phyloP scores from a whole-genome alignment of 805 yeast species.

The Candida wancherniae region DNA sequence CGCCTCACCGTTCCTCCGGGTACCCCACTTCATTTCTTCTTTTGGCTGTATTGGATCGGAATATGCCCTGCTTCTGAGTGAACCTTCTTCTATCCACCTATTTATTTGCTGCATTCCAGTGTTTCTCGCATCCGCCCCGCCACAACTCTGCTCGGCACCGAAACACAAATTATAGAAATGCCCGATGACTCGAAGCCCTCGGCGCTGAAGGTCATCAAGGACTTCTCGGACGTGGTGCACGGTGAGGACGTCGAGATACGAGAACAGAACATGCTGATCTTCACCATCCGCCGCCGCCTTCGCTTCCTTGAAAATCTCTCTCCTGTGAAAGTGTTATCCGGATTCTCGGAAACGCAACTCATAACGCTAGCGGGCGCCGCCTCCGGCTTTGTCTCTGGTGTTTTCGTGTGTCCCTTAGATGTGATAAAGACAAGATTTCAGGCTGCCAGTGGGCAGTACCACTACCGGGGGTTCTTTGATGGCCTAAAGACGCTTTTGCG shows the following conservation, averaged over 20 bases:
- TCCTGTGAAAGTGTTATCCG: slow-evolving; percentile 20
- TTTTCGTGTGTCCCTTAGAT: slow-evolving; percentile 89
- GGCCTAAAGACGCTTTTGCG: slow-evolving; percentile 60
- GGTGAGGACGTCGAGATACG: slow-evolving; percentile 37
- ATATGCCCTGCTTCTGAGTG: too few species aligned
- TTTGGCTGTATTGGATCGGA: too few species aligned
- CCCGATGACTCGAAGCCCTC: too few species aligned
- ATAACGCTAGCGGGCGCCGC: slow-evolving; percentile 86
- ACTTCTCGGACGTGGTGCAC: slow-evolving; percentile 34
- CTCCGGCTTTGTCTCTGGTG: slow-evolving; percentile 89
- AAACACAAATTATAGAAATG: too few species aligned
- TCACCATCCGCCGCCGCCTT: slow-evolving; percentile 21
- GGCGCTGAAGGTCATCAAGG: too few species aligned
- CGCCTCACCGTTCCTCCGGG: too few species aligned
- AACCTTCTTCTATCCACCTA: too few species aligned
- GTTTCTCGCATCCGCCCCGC: too few species aligned
- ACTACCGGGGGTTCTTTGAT: slow-evolving; percentile 55
- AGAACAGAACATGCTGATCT: slow-evolving; percentile 16
- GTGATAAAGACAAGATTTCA: slow-evolving; percentile 93
- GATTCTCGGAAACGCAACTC: slow-evolving; percentile 46
- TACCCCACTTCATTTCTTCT: too few species aligned
- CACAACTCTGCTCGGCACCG: too few species aligned
- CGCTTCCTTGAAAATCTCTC: slow-evolving; percentile 15
- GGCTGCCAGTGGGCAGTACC: slow-evolving; percentile 67
- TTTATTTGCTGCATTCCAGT: too few species aligned